Evolutionary conservation across 2,329 filamentous ascomycete genomes (phyloP).

Genomic region (Trichothecium sympodiale): DNA sequence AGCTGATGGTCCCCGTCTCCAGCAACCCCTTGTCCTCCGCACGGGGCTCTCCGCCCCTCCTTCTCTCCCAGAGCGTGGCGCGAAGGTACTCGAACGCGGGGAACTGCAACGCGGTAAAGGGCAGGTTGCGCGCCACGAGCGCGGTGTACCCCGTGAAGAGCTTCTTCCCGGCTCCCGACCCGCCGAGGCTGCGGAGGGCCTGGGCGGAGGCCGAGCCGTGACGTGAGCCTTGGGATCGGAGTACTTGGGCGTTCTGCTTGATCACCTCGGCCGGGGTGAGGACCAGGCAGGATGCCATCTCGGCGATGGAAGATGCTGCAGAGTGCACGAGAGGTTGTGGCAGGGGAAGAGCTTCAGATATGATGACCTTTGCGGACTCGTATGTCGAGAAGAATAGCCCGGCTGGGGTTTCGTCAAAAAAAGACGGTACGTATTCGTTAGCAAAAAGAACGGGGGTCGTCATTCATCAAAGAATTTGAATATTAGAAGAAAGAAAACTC

Average conservation of each 20-base stretch:
- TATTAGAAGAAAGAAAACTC: too few species aligned
- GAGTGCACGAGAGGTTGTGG: constrained; percentile 63
- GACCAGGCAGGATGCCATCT: constrained; percentile 76
- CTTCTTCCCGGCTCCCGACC: constrained; percentile 42
- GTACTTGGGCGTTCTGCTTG: constrained; percentile 89
- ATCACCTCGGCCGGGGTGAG: constrained; percentile 83
- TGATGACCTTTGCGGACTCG: constrained; percentile 58
- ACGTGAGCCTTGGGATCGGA: constrained; percentile 25
- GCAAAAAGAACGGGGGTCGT: too few species aligned
- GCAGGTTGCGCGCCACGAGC: constrained; percentile 70
- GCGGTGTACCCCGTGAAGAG: constrained; percentile 66
- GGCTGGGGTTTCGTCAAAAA: constrained; percentile 30
- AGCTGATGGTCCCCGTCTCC: constrained; percentile 63
- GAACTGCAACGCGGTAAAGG: constrained; percentile 82
- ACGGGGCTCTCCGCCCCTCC: constrained; percentile 14
- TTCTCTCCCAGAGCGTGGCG: constrained; percentile 31
- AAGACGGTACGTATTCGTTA: not conserved
- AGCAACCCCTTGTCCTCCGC: constrained; percentile 28
- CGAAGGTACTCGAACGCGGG: constrained; percentile 72
- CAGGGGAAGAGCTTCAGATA: constrained; percentile 42
- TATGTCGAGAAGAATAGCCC: constrained; percentile 88
- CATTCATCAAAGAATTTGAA: too few species aligned
- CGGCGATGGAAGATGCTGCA: constrained; percentile 61
- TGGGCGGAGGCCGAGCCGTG: constrained; percentile 31
- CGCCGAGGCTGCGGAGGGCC: constrained; percentile 37